Percentiles rank a stretch among this genome's conserved stretches.
Evolutionary conservation across 768 basidiomycete species (phyloP).

Genomic region (Rhodotorula kratochvilovae): DNA sequence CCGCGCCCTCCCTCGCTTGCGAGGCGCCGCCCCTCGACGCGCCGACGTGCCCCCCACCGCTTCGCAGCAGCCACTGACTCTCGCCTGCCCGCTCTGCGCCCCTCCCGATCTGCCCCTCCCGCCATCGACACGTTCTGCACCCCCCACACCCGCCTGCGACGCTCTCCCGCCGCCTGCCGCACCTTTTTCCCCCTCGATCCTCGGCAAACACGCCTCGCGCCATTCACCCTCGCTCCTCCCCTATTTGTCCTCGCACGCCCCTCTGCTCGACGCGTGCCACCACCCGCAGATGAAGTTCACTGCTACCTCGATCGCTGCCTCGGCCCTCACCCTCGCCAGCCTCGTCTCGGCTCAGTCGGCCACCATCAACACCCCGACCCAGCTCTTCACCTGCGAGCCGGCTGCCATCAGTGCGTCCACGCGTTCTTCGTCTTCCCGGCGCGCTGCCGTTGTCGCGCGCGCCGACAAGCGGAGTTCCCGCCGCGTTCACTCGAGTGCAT

Average conservation of each 20-base stretch:
- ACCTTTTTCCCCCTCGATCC: not conserved
- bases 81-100: not conserved
- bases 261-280: not conserved
- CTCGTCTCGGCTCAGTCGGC: slow-evolving; percentile 17
- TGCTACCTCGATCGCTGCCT: slow-evolving; percentile 11
- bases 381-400: slow-evolving; percentile 36
- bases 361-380: slow-evolving; percentile 29
- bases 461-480: not conserved
- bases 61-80: not conserved
- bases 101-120: not conserved
- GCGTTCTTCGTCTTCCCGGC: too few species aligned
- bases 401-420: slow-evolving; percentile 16
- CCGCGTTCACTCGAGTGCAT: too few species aligned
- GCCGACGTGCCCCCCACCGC: not conserved
- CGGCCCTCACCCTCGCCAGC: slow-evolving; percentile 21
- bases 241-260: not conserved
- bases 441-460: too few species aligned
- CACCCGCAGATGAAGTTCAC: slow-evolving; percentile 3
- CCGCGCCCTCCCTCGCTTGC: not conserved
- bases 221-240: not conserved
- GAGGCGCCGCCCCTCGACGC: not conserved
- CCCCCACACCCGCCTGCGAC: not conserved
- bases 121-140: not conserved
- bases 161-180: not conserved
- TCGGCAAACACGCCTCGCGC: not conserved